Evolutionary conservation across 805 yeast species (phyloP).

Genomic region (Ogataea trehaloabstinens): DNA sequence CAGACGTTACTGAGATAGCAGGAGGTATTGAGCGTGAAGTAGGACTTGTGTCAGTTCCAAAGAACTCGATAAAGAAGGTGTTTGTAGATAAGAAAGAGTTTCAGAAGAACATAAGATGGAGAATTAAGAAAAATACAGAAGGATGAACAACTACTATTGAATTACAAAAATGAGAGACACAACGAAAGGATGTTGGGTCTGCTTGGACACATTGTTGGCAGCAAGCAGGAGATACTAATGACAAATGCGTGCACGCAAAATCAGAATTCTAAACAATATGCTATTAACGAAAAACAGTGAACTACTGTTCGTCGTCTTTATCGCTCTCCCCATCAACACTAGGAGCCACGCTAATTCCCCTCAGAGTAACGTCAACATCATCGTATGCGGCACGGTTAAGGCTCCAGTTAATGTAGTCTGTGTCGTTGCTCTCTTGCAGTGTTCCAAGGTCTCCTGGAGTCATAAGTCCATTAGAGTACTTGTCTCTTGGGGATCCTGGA

Average conservation of each 20-base stretch:
- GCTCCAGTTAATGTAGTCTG: conserved; percentile 69
- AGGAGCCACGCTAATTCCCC: conserved; percentile 38
- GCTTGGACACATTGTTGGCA: no score
- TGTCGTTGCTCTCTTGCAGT: conserved; percentile 83
- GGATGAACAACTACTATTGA: conserved; percentile 1
- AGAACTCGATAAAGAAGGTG: conserved; percentile 34
- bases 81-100: conserved; percentile 26
- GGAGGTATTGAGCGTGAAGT: conserved; percentile 34
- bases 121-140: conserved; percentile 7
- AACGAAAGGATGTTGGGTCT: no score
- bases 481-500: conserved; percentile 93
- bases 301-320: no score
- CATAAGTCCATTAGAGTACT: conserved; percentile 59
- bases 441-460: conserved; percentile 99
- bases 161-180: background rate
- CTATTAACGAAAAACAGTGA: no score
- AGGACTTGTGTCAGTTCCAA: conserved; percentile 56
- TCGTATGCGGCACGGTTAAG: conserved; percentile 43
- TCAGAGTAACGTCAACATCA: conserved; percentile 34
- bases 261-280: no score
- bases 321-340: conserved; percentile 30
- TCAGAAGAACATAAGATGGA: conserved; percentile 13
- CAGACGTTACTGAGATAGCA: conserved; percentile 35
- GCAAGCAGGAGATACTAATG: no score
- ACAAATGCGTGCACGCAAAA: no score